These are phyloP conservation scores for Fagus sylvatica DNA, from an alignment of 306 rosid species.

Conservation along the genomic window DNA sequence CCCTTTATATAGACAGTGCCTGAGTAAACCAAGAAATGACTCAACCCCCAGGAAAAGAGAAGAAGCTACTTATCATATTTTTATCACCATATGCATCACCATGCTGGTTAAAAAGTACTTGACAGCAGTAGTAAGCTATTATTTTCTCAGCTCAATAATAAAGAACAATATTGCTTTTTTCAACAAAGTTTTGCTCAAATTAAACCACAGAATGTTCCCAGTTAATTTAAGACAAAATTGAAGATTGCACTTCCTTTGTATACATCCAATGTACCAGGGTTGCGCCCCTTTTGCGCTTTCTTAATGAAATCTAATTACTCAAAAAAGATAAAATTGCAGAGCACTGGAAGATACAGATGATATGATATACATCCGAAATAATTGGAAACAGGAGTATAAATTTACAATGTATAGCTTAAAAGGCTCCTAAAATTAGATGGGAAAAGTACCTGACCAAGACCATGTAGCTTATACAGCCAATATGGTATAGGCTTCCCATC, in stretches of 20 bases:
- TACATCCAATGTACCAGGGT: background rate
- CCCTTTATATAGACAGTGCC: background rate
- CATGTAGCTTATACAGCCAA: constrained; percentile 97
- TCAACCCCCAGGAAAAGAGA: background rate
- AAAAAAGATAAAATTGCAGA: background rate
- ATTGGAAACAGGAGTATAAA: background rate
- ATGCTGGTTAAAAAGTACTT: background rate
- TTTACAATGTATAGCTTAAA: background rate
- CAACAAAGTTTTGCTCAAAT: background rate
- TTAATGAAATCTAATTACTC: too few relatives aligned
- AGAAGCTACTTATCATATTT: background rate
- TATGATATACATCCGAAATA: background rate
- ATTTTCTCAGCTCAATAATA: constrained; percentile 15
- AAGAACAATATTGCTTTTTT: background rate
- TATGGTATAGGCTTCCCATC: constrained; percentile 99
- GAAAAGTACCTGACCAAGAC: constrained; percentile 90
- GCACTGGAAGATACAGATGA: background rate
- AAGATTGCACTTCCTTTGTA: background rate
- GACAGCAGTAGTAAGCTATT: constrained; percentile 2
- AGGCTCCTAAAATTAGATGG: background rate
- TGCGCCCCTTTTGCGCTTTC: too few relatives aligned
- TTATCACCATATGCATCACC: background rate
- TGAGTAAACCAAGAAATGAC: background rate
- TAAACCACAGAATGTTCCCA: background rate
- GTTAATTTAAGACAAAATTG: background rate